These are phyloP conservation scores for Aquilaria sinensis DNA, from an alignment of 345 rosid genomes.

Conservation along the genomic window DNA sequence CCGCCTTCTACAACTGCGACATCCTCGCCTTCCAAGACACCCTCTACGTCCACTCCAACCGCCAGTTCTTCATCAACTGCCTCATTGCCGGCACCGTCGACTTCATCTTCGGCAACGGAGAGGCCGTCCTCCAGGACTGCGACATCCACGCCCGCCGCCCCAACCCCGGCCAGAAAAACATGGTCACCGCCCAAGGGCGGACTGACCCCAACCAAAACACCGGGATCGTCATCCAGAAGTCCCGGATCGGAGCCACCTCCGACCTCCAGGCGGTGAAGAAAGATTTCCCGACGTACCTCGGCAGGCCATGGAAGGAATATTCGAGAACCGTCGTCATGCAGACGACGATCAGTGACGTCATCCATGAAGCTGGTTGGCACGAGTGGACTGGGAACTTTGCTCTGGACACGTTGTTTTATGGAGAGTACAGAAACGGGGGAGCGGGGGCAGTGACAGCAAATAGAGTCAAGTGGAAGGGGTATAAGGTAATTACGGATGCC, in stretches of 20 bases:
- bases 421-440: slow-evolving; percentile 69
- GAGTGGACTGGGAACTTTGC: slow-evolving; percentile 79
- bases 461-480: slow-evolving; percentile 75
- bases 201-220: slow-evolving; percentile 88
- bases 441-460: slow-evolving; percentile 63
- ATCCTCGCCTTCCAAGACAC: slow-evolving; percentile 79
- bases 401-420: slow-evolving; percentile 51
- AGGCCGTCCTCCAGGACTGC: slow-evolving; percentile 56
- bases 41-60: slow-evolving; percentile 58
- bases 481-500: slow-evolving; percentile 44
- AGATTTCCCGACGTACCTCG: slow-evolving; percentile 72
- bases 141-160: slow-evolving; percentile 93
- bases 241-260: slow-evolving; percentile 68
- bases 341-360: slow-evolving; percentile 50
- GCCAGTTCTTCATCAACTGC: slow-evolving; percentile 70
- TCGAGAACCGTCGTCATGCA: slow-evolving; percentile 91
- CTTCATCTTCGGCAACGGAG: slow-evolving; percentile 75
- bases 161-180: slow-evolving; percentile 79
- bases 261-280: slow-evolving; percentile 44
- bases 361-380: slow-evolving; percentile 66
- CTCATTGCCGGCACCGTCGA: slow-evolving; percentile 72
- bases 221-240: slow-evolving; percentile 84
- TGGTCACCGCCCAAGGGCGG: slow-evolving; percentile 95
- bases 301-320: slow-evolving; percentile 90
- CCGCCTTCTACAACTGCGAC: slow-evolving; percentile 79